phyloP scores from a whole-genome alignment of 345 rosid species.

The Fremontodendron californicum region DNA sequence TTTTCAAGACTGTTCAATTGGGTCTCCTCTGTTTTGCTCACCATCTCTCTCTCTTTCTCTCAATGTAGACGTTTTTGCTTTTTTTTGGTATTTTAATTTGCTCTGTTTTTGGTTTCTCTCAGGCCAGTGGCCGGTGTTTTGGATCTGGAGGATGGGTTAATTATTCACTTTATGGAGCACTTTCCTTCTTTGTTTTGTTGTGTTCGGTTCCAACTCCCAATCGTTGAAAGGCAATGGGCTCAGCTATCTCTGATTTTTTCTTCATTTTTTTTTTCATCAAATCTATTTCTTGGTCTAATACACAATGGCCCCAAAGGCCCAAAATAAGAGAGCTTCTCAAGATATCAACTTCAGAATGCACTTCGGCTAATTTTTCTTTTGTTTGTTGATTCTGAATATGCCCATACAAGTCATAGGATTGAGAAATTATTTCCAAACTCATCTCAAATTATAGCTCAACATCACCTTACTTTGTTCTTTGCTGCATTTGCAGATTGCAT shows the following conservation, averaged over 20 bases:
- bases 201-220: not conserved
- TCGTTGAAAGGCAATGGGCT: not conserved
- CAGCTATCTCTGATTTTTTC: not conserved
- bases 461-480: conserved; percentile 11
- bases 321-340: conserved; percentile 65
- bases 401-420: not conserved
- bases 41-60: conserved; percentile 46
- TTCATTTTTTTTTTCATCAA: not conserved
- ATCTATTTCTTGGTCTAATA: not conserved
- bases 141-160: not conserved
- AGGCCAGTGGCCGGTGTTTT: not conserved
- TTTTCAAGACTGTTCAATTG: conserved; percentile 65
- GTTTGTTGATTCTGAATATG: not conserved
- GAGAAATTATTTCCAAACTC: not conserved
- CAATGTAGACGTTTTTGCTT: not conserved
- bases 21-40: conserved; percentile 82
- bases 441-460: not conserved
- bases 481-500: conserved; percentile 56
- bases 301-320: not conserved
- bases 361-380: not conserved
- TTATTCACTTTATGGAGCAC: not conserved
- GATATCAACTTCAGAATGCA: conserved; percentile 87
- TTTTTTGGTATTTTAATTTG: conserved; percentile 19
- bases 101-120: not conserved
- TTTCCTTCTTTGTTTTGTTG: not conserved